Evolutionary conservation across 106 monocot genomes (phyloP), one percentile per base, ranked within the genome.

Genomic region (Triglochin maritima): DNA sequence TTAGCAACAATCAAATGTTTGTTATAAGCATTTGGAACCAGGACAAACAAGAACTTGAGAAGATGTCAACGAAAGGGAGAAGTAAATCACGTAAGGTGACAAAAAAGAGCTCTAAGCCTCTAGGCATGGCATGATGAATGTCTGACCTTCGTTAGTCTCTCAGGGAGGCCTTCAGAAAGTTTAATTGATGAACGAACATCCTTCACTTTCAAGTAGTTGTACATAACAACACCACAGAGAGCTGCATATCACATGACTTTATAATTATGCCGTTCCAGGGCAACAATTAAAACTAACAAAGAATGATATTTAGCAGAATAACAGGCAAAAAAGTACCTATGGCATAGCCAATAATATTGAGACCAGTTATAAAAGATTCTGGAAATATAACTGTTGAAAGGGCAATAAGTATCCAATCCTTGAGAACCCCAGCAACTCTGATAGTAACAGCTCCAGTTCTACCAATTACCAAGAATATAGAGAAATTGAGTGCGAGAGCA

Each of bases 341-440:
- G 47, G 84, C 86, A 84, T 94, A 94, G 47, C 93, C 93, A 56
- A 80, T 82, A 14, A 86, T 79, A 62, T 94, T 94, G 47, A 94
- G 81, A 16, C 89, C 82, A 16, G 93, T 89, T 42, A 94, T 94
- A 51, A 80, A 62, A 64, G 93, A 94, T 74, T 94, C 93, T 56
- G 93, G 93, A 72, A 94, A 94, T 61, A 94, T 63, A 68, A 94
- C 51, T 42, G 93, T 89, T 7, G 96, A 98, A 65, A 98, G 85
- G 5, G 96, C 90, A 64, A 98, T 91, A 5, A 98, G 65, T 75
- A 98, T 88, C 96, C 96, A 98, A 53, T 98, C 96, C 77, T 98
- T 98, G 44, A 98, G 69, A 69, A 98, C 96, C 48, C 96, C 96
- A 61, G 96, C 91, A 54, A 98, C 88, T 62, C 91, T 75, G 6